phyloP scores from a whole-genome alignment of 2,329 filamentous ascomycete species.

The Lachnellula occidentalis region DNA sequence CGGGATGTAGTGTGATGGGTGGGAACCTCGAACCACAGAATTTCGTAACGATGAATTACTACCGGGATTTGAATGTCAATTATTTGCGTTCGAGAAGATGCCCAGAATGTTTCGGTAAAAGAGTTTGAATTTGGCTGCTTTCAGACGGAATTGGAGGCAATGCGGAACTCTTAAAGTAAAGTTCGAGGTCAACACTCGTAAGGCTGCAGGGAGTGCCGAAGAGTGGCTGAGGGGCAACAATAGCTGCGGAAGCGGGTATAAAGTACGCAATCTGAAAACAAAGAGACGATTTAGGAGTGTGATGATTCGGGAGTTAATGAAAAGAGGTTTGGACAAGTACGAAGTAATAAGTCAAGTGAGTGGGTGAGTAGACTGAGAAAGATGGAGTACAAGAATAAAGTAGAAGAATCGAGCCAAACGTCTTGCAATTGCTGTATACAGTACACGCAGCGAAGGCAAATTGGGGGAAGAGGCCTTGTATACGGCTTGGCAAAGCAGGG shows the following conservation, averaged over 20 bases:
- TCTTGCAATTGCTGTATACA: no score
- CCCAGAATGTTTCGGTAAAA: not conserved
- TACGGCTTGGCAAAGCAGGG: conserved; percentile 4
- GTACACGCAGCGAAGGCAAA: not conserved
- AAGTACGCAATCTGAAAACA: not conserved
- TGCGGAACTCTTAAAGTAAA: not conserved
- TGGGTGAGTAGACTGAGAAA: not conserved
- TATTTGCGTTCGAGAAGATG: not conserved
- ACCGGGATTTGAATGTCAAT: not conserved
- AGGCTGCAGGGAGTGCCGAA: not conserved
- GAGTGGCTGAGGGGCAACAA: not conserved
- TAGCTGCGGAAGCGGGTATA: not conserved
- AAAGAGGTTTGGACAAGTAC: not conserved
- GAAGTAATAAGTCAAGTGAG: not conserved
- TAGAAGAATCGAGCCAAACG: no score
- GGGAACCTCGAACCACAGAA: not conserved
- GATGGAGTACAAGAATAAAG: not conserved
- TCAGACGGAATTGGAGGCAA: not conserved
- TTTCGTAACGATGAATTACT: not conserved
- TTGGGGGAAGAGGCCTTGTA: not conserved
- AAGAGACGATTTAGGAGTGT: not conserved
- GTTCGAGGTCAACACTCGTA: not conserved
- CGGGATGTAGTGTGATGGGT: not conserved
- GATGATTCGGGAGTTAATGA: not conserved
- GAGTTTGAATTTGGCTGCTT: not conserved